These are phyloP conservation scores for Mycena indigotica DNA, from an alignment of 768 basidiomycete species.

Conservation along the genomic window DNA sequence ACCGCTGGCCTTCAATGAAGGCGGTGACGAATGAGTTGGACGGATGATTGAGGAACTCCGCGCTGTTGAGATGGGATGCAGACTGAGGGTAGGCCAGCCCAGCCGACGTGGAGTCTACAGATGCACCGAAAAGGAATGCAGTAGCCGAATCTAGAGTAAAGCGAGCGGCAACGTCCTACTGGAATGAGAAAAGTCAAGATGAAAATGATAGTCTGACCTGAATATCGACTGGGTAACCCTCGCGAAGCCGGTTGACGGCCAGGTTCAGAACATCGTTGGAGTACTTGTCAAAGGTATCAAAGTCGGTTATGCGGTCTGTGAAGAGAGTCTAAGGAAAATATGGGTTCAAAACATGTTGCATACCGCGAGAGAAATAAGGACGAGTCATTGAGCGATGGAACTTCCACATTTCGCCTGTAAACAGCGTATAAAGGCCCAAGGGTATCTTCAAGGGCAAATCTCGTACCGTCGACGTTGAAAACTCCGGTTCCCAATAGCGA, in stretches of 20 bases:
- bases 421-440: not conserved
- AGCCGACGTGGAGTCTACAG: constrained; percentile 39
- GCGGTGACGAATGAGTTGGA: constrained; percentile 41
- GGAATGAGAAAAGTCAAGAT: not conserved
- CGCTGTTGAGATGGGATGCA: constrained; percentile 23
- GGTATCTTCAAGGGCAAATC: not conserved
- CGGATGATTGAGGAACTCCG: constrained; percentile 30
- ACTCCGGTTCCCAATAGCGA: constrained; percentile 36
- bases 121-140: constrained; percentile 54
- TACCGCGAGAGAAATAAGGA: constrained; percentile 42
- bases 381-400: constrained; percentile 48
- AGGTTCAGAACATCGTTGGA: constrained; percentile 31
- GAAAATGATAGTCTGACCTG: constrained; percentile 25
- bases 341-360: constrained; percentile 6
- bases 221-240: constrained; percentile 41
- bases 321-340: not conserved
- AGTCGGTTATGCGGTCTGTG: constrained; percentile 40
- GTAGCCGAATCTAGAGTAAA: constrained; percentile 63
- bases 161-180: constrained; percentile 38
- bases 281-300: constrained; percentile 43
- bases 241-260: constrained; percentile 33
- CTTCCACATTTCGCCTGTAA: constrained; percentile 46
- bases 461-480: constrained; percentile 47
- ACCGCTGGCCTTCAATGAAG: constrained; percentile 39
- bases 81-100: constrained; percentile 38